These are phyloP conservation scores for Xylariaceae sp. DNA, from an alignment of 2,329 filamentous ascomycete species.

Conservation along the genomic window DNA sequence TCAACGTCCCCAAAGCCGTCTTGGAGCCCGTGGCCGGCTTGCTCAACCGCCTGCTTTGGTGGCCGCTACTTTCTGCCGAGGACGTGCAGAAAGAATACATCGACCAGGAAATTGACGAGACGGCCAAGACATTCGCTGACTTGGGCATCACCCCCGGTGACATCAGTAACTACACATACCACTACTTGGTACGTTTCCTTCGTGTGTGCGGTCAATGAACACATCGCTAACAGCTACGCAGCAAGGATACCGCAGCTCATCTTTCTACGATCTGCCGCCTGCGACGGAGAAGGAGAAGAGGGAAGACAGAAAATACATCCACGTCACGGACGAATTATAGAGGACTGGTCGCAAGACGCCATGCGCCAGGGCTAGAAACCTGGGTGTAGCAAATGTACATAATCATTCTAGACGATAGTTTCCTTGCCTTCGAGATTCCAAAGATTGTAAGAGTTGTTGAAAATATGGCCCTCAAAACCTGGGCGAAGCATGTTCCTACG, in stretches of 20 bases:
- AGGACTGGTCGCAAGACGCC: slow-evolving; percentile 20
- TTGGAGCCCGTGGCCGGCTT: slow-evolving; percentile 71
- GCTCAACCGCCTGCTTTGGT: slow-evolving; percentile 84
- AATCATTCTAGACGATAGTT: slow-evolving; percentile 32
- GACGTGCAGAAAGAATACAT: slow-evolving; percentile 90
- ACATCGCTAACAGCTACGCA: slow-evolving; percentile 35
- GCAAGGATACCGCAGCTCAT: slow-evolving; percentile 86
- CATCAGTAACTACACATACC: slow-evolving; percentile 80
- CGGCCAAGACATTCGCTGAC: slow-evolving; percentile 93
- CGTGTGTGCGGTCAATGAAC: neutral
- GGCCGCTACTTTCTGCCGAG: slow-evolving; percentile 77
- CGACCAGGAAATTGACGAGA: slow-evolving; percentile 85
- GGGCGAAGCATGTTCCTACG: no score
- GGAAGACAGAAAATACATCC: slow-evolving; percentile 95
- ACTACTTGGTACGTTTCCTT: slow-evolving; percentile 74
- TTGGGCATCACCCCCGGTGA: slow-evolving; percentile 86
- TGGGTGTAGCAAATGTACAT: slow-evolving; percentile 34
- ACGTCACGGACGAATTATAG: slow-evolving; percentile 86
- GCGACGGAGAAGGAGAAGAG: slow-evolving; percentile 90
- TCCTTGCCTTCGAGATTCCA: slow-evolving; percentile 18
- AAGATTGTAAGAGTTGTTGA: no score
- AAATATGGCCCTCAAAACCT: no score
- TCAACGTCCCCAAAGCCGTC: slow-evolving; percentile 82
- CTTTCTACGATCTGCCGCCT: slow-evolving; percentile 89
- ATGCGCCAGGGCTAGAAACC: slow-evolving; percentile 16